Evolutionary conservation across 2,329 filamentous ascomycete genomes (phyloP).

Genomic region (Neofusicoccum sp.): DNA sequence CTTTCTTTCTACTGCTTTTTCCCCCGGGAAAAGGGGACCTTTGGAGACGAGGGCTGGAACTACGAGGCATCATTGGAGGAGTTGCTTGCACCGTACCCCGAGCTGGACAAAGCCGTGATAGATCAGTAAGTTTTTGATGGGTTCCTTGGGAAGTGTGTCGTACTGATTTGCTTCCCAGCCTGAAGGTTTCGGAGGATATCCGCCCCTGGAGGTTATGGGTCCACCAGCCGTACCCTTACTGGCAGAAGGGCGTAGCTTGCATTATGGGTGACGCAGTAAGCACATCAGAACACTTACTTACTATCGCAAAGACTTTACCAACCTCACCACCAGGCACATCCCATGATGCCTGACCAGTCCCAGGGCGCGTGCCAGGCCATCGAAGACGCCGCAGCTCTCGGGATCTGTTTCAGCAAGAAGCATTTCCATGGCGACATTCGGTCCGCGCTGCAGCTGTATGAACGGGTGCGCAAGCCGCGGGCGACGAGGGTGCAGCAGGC

Average conservation of each 20-base stretch:
- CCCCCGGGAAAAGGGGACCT: constrained; percentile 54
- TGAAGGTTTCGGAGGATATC: constrained; percentile 65
- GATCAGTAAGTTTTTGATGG: too few species aligned
- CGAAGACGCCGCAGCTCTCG: constrained; percentile 65
- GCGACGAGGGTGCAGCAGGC: constrained; percentile 43
- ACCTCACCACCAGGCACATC: too few species aligned
- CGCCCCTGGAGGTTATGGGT: constrained; percentile 68
- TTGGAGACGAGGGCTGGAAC: constrained; percentile 39
- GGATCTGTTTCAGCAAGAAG: constrained; percentile 59
- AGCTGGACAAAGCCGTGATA: constrained; percentile 61
- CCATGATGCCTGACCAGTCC: constrained; percentile 69
- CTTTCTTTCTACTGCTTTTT: constrained; percentile 74
- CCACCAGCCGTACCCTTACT: constrained; percentile 65
- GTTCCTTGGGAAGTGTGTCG: too few species aligned
- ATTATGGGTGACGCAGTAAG: constrained; percentile 68
- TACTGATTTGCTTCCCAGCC: too few species aligned
- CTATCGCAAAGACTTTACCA: too few species aligned
- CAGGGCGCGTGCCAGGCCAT: constrained; percentile 72
- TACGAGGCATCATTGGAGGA: constrained; percentile 50
- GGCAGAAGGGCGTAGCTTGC: constrained; percentile 52
- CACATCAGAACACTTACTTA: too few species aligned
- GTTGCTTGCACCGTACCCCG: constrained; percentile 61
- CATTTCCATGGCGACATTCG: constrained; percentile 44
- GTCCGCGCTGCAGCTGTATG: constrained; percentile 37
- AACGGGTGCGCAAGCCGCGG: constrained; percentile 39